Base-by-base conservation (phyloP, 176 grass and related monocot species). In the Carex littledalei region DNA sequence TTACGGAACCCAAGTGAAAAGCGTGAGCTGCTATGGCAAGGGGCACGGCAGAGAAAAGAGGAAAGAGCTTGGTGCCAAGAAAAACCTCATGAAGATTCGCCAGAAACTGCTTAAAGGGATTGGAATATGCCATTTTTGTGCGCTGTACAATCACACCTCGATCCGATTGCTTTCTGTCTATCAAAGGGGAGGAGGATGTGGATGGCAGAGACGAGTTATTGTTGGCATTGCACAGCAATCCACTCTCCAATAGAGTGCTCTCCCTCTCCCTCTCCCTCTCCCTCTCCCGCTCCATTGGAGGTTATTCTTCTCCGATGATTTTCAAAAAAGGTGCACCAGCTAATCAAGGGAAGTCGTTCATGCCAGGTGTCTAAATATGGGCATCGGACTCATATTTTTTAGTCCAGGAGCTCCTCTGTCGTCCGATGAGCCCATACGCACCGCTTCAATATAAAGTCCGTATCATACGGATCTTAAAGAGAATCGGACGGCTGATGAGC, bases 11-110 rank as follows among this genome's bases (percentile, higher is more conserved):
- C 8, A 89, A 29, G 21, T 31, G 24, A 80, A 64, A 82, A 31
- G 58, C 81, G 22, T 89, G 62, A 16, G 87, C 92, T 54, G 72
- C 89, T 50, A 89, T 47, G 83, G 92, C 89, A 62, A 94, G 85
- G 63, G 89, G 87, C 24, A 89, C 87, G 81, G 87, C 87, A 34
- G 52, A n/a, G 83, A 91, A 94, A 78, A 94, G 92, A 52, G 92
- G 92, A 86, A 81, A 94, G 29, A 94, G 71, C 78, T 85, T 91
- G 47, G 89, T 89, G n/a, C 89, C 89, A 2, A 91, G 83, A 54
- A 94, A 84, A 54, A 94, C 87, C 82, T 89, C 89, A 55, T 77
- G 78, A 59, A 91, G 52, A 67, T 94, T 84, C 59, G 89, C 82
- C 34, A 83, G 66, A 59, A n/a, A 43, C 20, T 17, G 79, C 47